Evolutionary conservation across 805 yeast species (phyloP), one percentile per base, ranked within the genome.

Genomic region (Metschnikowia dekortorum): DNA sequence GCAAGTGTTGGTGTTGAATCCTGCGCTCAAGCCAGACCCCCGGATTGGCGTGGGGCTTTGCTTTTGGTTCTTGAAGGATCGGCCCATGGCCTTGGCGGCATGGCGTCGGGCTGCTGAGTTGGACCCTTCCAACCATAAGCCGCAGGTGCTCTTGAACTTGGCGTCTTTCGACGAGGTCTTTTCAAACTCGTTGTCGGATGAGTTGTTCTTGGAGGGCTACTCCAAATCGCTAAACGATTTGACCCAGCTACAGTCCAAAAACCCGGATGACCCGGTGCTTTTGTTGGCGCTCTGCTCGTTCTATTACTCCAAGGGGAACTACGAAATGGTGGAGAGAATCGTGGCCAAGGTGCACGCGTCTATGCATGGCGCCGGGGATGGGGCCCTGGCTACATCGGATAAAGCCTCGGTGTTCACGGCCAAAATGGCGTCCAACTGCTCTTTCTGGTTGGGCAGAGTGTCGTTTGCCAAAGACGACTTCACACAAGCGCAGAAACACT

Each of bases 1-100:
- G 73, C 87, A 85, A 55, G 84, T 87, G 7, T 73, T 94, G 56
- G 76, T 84, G 33, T 74, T 84, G 45, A 84, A 89, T 54, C 97
- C 97, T 2, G 64, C 85, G 35, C 70, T 86, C 58, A 79, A 80
- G 58, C 97, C 98, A 4, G 97, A 92, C 69, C 95, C 97, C 16
- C 78, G 99, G 67, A 79, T 94, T 53, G 99, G 98, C 30, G 82
- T 92, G 53, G 99, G 99, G 34, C 71, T 94, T 56, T 91, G 97
- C 67, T 92, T 84, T 64, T 94, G 97, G 97, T 81, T 81, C 53
- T 71, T 94, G 53, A 85, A 85, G 47, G 96, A 89, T 65, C 79
- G 81, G 55, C 79, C 78, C 46, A 79, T 89, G 72, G 98, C 99
- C 0, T 62, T 78, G 6, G 71, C 73, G 45, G 85, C 98, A 0